Percentiles rank a stretch among this genome's conserved stretches.
Evolutionary conservation across 2,329 filamentous ascomycete genomes (phyloP).

Genomic region (Bipolaris cookei): DNA sequence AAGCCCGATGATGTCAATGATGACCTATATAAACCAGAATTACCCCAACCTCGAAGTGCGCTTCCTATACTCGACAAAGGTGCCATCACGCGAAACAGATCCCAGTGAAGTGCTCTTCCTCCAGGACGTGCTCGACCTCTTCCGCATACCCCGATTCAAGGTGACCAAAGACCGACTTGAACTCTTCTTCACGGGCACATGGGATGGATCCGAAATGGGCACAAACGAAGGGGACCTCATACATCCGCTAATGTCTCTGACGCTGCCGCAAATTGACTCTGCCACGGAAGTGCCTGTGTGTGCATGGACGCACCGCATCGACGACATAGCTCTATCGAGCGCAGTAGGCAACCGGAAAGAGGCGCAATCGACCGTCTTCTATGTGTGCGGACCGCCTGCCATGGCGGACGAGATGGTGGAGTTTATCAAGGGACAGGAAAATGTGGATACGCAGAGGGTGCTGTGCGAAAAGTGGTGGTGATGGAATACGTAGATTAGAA

Average conservation of each 20-base stretch:
- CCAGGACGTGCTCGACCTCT: slow-evolving; percentile 41
- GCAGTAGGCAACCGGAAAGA: slow-evolving; percentile 48
- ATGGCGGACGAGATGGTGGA: slow-evolving; percentile 58
- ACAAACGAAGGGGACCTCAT: slow-evolving; percentile 36
- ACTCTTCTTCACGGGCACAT: slow-evolving; percentile 47
- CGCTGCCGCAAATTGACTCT: slow-evolving; percentile 36
- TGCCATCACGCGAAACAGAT: slow-evolving; percentile 39
- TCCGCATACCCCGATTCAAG: slow-evolving; percentile 37
- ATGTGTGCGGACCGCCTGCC: slow-evolving; percentile 56
- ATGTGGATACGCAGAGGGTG: slow-evolving; percentile 50
- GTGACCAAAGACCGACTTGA: slow-evolving; percentile 41
- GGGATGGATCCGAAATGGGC: slow-evolving; percentile 37
- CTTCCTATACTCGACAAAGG: slow-evolving; percentile 68
- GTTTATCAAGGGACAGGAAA: slow-evolving; percentile 47
- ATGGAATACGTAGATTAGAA: not conserved
- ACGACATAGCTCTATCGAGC: slow-evolving; percentile 48
- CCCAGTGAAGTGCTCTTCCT: slow-evolving; percentile 46
- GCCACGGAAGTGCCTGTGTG: slow-evolving; percentile 40
- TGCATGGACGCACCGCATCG: slow-evolving; percentile 45
- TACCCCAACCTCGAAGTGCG: slow-evolving; percentile 54
- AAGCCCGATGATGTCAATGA: slow-evolving; percentile 75
- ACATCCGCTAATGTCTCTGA: slow-evolving; percentile 43
- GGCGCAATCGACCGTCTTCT: slow-evolving; percentile 51
- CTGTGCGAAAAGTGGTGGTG: slow-evolving; percentile 62
- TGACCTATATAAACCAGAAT: slow-evolving; percentile 63